These are phyloP conservation scores for Phytophthora lateralis DNA, from an alignment of 352 stramenopile species.

Conservation along the genomic window DNA sequence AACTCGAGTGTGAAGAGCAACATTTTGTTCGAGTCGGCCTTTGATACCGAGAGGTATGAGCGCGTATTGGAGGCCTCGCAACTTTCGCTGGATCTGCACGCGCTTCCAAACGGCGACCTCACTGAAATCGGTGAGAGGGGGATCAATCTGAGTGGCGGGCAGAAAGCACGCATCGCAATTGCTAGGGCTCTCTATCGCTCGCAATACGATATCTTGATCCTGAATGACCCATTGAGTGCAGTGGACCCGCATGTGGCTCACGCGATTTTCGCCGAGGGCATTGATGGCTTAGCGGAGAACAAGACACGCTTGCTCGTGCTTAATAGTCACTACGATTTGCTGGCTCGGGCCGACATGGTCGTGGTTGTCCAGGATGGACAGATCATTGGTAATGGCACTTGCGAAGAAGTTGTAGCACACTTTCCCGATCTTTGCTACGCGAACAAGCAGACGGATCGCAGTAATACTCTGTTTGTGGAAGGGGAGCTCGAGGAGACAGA, in stretches of 20 bases:
- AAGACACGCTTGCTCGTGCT: constrained; percentile 87
- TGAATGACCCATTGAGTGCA: constrained; percentile 42
- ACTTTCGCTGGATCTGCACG: constrained; percentile 79
- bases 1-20: constrained; percentile 88
- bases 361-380: constrained; percentile 36
- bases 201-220: constrained; percentile 54
- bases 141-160: constrained; percentile 93
- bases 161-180: constrained; percentile 87
- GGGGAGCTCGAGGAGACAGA: background rate
- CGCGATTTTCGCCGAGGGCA: constrained; percentile 43
- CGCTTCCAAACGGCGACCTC: constrained; percentile 87
- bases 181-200: constrained; percentile 88
- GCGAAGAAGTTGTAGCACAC: constrained; percentile 12
- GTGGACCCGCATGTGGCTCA: constrained; percentile 36
- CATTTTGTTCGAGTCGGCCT: constrained; percentile 34
- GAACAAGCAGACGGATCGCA: constrained; percentile 6
- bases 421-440: constrained; percentile 28
- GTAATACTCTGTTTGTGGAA: background rate
- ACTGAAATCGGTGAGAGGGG: constrained; percentile 95
- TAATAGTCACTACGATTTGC: constrained; percentile 39
- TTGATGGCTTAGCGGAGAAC: constrained; percentile 18
- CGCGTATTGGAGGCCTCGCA: constrained; percentile 68
- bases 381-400: constrained; percentile 33
- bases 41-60: constrained; percentile 34
- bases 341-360: constrained; percentile 34